Percentiles rank a stretch among this genome's conserved stretches.
These are phyloP conservation scores for Hibiscus tridactylites DNA, from an alignment of 345 rosid species.

Conservation along the genomic window DNA sequence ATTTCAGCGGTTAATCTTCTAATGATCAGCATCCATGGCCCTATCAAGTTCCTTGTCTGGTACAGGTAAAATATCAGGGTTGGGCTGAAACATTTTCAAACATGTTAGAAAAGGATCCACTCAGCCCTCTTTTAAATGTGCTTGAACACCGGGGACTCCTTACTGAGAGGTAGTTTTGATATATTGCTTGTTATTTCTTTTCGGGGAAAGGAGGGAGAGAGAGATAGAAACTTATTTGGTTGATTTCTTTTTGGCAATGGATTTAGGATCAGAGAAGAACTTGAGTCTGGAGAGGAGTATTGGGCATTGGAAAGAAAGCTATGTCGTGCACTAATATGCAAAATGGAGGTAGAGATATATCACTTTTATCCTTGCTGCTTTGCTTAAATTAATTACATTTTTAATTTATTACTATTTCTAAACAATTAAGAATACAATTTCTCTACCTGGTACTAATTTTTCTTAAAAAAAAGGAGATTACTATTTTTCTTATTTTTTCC, in stretches of 20 bases:
- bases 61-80: constrained; percentile 29
- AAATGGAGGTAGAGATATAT: constrained; percentile 34
- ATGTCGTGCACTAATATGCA: constrained; percentile 47
- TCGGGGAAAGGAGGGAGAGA: neutral
- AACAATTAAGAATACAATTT: neutral
- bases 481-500: neutral
- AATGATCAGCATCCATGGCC: constrained; percentile 7
- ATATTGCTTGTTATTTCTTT: constrained; percentile 3
- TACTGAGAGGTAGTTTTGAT: constrained; percentile 44
- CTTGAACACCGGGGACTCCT: constrained; percentile 55
- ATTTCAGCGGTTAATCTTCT: neutral
- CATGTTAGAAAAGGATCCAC: constrained; percentile 38
- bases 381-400: neutral
- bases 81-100: constrained; percentile 12
- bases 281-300: constrained; percentile 63
- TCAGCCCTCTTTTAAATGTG: constrained; percentile 40
- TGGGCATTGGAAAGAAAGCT: constrained; percentile 92
- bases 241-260: constrained; percentile 4
- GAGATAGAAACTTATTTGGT: constrained; percentile 1
- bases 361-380: neutral
- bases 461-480: neutral
- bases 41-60: constrained; percentile 15
- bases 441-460: neutral
- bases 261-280: constrained; percentile 58
- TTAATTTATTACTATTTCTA: neutral